Conservation (phyloP, 306 rosid species). For the Gastrolobium villosum region DNA sequence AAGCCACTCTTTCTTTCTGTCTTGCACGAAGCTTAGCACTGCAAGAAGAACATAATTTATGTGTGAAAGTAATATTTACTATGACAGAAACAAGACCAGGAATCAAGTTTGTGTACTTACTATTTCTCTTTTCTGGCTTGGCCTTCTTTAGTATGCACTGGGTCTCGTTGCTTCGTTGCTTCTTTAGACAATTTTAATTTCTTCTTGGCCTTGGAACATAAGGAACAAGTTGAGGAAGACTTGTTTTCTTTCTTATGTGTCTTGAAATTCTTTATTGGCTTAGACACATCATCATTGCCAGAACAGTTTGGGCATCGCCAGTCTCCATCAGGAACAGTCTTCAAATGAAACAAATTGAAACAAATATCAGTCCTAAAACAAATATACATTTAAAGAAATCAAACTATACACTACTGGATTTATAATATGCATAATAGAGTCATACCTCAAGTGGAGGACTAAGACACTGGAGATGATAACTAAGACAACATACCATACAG, state of each 20-base stretch:
- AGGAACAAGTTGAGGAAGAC: neutral
- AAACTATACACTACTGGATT: neutral
- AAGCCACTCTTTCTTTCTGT: neutral
- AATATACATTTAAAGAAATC: neutral
- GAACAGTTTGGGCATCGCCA: conserved; percentile 34
- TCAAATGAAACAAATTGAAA: conserved; percentile 4
- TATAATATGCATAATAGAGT: neutral
- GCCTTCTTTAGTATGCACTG: neutral
- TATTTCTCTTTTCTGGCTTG: neutral
- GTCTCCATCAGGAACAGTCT: neutral
- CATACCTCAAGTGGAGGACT: conserved; percentile 31
- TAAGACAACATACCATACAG: conserved; percentile 12
- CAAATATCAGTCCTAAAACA: neutral
- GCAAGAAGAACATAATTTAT: conserved; percentile 14
- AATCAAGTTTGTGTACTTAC: conserved; percentile 30
- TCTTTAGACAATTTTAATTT: neutral
- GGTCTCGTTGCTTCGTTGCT: too few species aligned
- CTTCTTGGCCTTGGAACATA: neutral
- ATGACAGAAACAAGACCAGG: neutral
- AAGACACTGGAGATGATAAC: conserved; percentile 22
- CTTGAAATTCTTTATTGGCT: neutral
- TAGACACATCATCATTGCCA: neutral
- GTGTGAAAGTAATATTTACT: neutral
- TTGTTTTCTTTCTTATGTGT: neutral
- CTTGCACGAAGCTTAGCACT: conserved; percentile 35